These are phyloP conservation scores for Amylocarpus encephaloides DNA, from an alignment of 2,329 filamentous ascomycete species.

Conservation along the genomic window DNA sequence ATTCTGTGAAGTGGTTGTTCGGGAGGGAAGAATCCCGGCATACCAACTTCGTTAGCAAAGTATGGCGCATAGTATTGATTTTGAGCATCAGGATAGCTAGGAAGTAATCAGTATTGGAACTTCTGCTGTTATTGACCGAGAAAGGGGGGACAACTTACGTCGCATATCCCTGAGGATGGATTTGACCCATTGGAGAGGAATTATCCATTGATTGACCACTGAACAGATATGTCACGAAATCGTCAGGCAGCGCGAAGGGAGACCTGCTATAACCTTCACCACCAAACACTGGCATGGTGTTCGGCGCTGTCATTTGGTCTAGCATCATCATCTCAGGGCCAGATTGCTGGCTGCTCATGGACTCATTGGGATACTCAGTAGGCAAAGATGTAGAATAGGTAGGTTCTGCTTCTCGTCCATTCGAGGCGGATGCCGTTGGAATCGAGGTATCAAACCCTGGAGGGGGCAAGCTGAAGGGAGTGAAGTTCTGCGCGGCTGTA, in stretches of 20 bases:
- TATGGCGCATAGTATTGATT: slow-evolving; percentile 46
- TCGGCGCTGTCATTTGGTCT: slow-evolving; percentile 56
- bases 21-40: slow-evolving; percentile 52
- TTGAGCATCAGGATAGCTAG: slow-evolving; percentile 48
- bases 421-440: slow-evolving; percentile 24
- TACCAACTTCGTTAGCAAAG: slow-evolving; percentile 40
- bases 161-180: slow-evolving; percentile 42
- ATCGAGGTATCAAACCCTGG: slow-evolving; percentile 46
- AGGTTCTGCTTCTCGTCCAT: slow-evolving; percentile 24
- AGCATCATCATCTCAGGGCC: slow-evolving; percentile 50
- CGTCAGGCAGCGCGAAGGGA: slow-evolving; percentile 78
- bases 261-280: slow-evolving; percentile 78
- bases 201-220: slow-evolving; percentile 56
- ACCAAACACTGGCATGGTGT: slow-evolving; percentile 80
- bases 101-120: slow-evolving; percentile 13
- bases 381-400: slow-evolving; percentile 28
- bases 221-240: slow-evolving; percentile 81
- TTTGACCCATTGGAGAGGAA: slow-evolving; percentile 46
- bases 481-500: slow-evolving; percentile 54
- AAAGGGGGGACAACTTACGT: slow-evolving; percentile 39
- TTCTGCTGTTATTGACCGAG: neutral
- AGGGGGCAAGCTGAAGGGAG: slow-evolving; percentile 56
- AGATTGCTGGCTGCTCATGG: slow-evolving; percentile 32
- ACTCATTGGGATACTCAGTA: slow-evolving; percentile 29
- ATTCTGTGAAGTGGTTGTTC: slow-evolving; percentile 66